Conservation (phyloP, 345 rosid genomes). For the Salix arbutifolia region DNA sequence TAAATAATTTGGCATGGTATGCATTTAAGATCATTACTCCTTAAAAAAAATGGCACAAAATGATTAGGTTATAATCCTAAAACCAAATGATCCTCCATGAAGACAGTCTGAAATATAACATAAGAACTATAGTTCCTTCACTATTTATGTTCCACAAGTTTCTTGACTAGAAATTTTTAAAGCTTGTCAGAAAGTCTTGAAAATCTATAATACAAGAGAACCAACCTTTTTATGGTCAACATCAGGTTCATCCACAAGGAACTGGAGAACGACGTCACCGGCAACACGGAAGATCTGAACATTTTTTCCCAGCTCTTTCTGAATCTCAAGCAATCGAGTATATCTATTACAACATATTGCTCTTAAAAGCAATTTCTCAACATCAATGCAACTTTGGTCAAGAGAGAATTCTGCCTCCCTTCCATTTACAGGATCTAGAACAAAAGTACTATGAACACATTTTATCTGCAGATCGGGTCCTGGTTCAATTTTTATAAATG, state of each 20-base stretch:
- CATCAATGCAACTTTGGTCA: constrained; percentile 82
- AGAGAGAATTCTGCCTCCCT: constrained; percentile 81
- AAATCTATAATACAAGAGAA: constrained; percentile 2
- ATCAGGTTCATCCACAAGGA: constrained; percentile 50
- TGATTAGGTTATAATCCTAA: neutral
- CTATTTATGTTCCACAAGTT: neutral
- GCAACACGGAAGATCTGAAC: constrained; percentile 56
- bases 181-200: neutral
- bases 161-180: neutral
- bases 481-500: constrained; percentile 83
- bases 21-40: constrained; percentile 11
- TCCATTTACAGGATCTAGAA: constrained; percentile 73
- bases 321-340: constrained; percentile 89
- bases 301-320: constrained; percentile 76
- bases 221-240: constrained; percentile 47
- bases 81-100: neutral
- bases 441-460: constrained; percentile 72
- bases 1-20: neutral
- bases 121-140: neutral
- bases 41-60: neutral
- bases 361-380: constrained; percentile 79
- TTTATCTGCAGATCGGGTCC: constrained; percentile 76
- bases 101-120: neutral
- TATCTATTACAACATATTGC: constrained; percentile 86
- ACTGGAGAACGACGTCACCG: constrained; percentile 63